These are phyloP conservation scores for Casaregolazyma lundiana DNA, from an alignment of 1,139 yeast species.

Conservation along the genomic window DNA sequence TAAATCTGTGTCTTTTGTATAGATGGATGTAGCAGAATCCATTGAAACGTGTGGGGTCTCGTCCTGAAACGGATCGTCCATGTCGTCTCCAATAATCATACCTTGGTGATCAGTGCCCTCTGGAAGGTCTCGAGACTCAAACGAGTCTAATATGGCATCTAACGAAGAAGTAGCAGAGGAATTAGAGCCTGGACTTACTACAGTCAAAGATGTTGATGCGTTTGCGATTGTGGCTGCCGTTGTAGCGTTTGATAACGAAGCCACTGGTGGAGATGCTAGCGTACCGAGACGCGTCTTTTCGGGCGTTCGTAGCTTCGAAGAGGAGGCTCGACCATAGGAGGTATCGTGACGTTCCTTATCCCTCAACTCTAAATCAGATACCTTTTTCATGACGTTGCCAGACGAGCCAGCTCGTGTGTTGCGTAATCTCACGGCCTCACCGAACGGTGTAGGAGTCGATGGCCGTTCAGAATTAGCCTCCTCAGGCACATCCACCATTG, in stretches of 20 bases:
- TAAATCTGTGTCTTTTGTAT: constrained; percentile 10
- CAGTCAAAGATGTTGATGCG: constrained; percentile 1
- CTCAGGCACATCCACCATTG: not conserved
- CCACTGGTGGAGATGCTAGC: constrained; percentile 8
- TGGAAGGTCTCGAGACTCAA: constrained; percentile 13
- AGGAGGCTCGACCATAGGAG: not conserved
- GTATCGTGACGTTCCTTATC: not conserved
- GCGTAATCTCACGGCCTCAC: not conserved
- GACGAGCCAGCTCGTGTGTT: not conserved
- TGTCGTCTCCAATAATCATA: not conserved
- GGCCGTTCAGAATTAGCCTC: constrained; percentile 2
- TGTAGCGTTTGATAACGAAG: constrained; percentile 8
- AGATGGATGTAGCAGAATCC: constrained; percentile 11
- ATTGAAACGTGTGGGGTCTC: not conserved
- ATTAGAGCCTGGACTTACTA: not conserved
- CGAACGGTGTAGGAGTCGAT: constrained; percentile 4
- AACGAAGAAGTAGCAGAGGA: constrained; percentile 28
- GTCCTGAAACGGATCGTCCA: not conserved
- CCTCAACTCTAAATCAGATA: not conserved
- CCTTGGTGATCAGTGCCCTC: not conserved
- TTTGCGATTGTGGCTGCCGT: constrained; percentile 6
- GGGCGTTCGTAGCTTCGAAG: not conserved
- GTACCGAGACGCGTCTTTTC: not conserved
- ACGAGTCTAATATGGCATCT: constrained; percentile 26
- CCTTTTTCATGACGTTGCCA: not conserved